Evolutionary conservation across 306 rosid genomes (phyloP).

Genomic region (Ormosia semicastrata): DNA sequence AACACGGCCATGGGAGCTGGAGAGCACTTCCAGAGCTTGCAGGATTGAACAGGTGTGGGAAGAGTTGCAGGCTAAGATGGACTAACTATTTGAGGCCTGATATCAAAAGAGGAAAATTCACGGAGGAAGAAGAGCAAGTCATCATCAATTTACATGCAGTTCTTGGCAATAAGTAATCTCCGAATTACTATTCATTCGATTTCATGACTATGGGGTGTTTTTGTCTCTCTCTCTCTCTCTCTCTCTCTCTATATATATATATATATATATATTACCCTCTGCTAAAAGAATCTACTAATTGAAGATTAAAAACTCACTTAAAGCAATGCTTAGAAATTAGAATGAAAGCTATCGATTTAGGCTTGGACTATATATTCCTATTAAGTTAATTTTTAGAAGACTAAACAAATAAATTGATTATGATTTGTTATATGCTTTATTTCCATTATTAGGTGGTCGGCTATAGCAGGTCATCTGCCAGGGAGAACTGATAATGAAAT

Average conservation of each 20-base stretch:
- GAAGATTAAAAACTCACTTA: neutral
- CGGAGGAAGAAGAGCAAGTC: slow-evolving; percentile 53
- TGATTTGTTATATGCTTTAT: neutral
- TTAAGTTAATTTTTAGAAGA: neutral
- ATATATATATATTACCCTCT: neutral
- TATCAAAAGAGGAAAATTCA: slow-evolving; percentile 75
- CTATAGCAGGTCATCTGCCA: slow-evolving; percentile 78
- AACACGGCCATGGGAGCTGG: slow-evolving; percentile 83
- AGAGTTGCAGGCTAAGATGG: slow-evolving; percentile 82
- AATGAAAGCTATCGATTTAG: too few species aligned
- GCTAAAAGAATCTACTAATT: neutral
- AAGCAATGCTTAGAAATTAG: too few species aligned
- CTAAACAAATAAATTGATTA: neutral
- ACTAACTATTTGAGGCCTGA: slow-evolving; percentile 78
- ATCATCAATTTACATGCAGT: slow-evolving; percentile 66
- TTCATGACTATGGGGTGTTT: neutral
- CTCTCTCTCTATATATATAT: too few species aligned
- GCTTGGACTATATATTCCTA: neutral
- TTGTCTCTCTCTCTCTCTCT: neutral
- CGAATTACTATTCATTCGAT: neutral
- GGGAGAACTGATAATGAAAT: slow-evolving; percentile 85
- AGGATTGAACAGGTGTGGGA: slow-evolving; percentile 82
- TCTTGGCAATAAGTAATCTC: slow-evolving; percentile 73
- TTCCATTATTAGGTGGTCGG: slow-evolving; percentile 61
- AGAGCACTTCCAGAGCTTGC: slow-evolving; percentile 75